Percentiles rank a stretch among this genome's conserved stretches.
These are phyloP conservation scores for Colletotrichum euphorbiae DNA, from an alignment of 2,329 filamentous ascomycete genomes.

Conservation along the genomic window DNA sequence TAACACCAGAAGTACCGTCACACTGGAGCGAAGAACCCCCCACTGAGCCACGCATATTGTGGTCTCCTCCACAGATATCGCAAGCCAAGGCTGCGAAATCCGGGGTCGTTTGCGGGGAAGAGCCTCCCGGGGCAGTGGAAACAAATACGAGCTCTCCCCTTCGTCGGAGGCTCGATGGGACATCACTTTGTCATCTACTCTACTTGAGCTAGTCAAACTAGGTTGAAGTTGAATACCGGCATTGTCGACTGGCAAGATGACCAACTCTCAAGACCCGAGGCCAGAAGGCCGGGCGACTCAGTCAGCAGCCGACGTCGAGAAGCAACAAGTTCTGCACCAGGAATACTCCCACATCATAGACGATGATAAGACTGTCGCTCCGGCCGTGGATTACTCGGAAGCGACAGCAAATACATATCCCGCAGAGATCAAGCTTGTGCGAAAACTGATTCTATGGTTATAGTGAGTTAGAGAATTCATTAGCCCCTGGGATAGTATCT, in stretches of 20 bases:
- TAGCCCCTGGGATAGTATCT: background rate
- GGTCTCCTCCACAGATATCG: conserved; percentile 17
- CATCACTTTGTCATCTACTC: background rate
- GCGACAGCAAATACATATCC: conserved; percentile 54
- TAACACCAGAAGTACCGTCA: background rate
- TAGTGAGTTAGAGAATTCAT: conserved; percentile 42
- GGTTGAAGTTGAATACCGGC: background rate
- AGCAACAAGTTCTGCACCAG: conserved; percentile 30
- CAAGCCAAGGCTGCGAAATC: conserved; percentile 32
- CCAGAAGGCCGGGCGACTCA: background rate
- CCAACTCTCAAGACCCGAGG: background rate
- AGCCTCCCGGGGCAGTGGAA: background rate
- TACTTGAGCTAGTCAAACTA: background rate
- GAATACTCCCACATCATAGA: conserved; percentile 31
- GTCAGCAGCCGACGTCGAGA: conserved; percentile 16
- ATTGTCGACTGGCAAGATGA: conserved; percentile 1
- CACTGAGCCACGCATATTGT: background rate
- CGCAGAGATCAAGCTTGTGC: conserved; percentile 53
- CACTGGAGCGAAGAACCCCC: too few species aligned
- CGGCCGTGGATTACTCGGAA: conserved; percentile 50
- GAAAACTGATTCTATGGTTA: conserved; percentile 54
- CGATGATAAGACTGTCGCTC: conserved; percentile 15
- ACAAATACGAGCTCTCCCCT: conserved; percentile 1
- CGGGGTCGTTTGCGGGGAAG: conserved; percentile 34
- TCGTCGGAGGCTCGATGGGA: background rate